Evolutionary conservation across 1,284 basidiomycete species (phyloP).

Genomic region (Moesziomyces parantarcticus): DNA sequence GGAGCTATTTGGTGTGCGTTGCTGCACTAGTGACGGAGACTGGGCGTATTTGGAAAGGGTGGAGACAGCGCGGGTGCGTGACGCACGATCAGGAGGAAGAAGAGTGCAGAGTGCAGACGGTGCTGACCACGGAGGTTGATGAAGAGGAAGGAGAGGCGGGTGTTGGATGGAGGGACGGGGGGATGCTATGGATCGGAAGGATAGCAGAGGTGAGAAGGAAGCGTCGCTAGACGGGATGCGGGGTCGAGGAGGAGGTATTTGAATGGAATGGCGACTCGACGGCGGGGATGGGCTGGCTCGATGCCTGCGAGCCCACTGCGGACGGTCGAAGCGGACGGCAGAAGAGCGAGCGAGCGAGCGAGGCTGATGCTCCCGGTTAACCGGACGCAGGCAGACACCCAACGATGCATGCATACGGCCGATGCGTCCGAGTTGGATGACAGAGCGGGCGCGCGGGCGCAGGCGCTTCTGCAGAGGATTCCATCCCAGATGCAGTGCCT

Average conservation of each 20-base stretch:
- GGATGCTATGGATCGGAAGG: not conserved
- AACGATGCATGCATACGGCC: not conserved
- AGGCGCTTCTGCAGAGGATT: too few relatives aligned
- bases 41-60: not conserved
- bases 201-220: not conserved
- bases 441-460: too few relatives aligned
- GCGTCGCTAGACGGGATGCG: too few relatives aligned
- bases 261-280: not conserved
- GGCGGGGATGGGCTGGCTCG: not conserved
- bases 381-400: slow-evolving; percentile 5
- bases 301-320: not conserved
- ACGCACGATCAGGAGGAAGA: not conserved
- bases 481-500: too few relatives aligned
- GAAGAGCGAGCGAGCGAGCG: not conserved
- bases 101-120: not conserved
- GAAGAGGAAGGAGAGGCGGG: not conserved
- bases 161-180: not conserved
- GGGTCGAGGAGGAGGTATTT: not conserved
- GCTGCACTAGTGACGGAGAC: slow-evolving; percentile 16
- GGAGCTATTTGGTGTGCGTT: slow-evolving; percentile 8
- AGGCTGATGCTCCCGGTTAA: slow-evolving; percentile 8
- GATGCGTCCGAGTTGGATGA: too few relatives aligned
- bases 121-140: not conserved
- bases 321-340: slow-evolving; percentile 1
- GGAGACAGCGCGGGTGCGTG: too few relatives aligned